Evolutionary conservation across 805 yeast genomes (phyloP), one percentile per base, ranked within the genome.

Genomic region (Cyberlindnera lachancei): DNA sequence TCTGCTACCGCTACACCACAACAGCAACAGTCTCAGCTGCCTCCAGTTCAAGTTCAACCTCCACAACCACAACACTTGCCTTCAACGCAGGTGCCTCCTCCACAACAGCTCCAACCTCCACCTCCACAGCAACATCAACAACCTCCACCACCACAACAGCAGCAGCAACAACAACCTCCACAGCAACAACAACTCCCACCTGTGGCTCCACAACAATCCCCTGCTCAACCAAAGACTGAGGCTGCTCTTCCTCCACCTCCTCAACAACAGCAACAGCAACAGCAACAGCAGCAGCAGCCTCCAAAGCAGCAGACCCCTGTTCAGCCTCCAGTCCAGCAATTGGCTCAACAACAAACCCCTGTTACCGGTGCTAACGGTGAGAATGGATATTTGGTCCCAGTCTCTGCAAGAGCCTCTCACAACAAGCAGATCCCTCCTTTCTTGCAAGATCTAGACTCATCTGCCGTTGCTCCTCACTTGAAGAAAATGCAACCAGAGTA

Each of bases 401-500:
- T 46, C 18, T 44, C 46, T 16, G 64, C 58, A 37, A 55, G 64
- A 35, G 61, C 68, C 13, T 40, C 53, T 12, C 87, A 79, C 54
- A 70, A 72, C 36, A 81, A 82, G 55, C 84, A 79, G 41, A 77
- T 80, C 38, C 94, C 94, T 10, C 84, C 83, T n/a, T 82, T 80
- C 50, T 68, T 82, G 52, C 61, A 75, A 25, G 94, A 84, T 52
- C 68, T 86, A 52, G 96, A 87, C 55, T 75, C 90, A 22, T 73
- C 75, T 41, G 68, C 74, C 40, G 86, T 87, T 15, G 74, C 82
- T 37, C 75, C 85, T 9, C 78, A 77, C 43, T 73, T 74, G 66
- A 86, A 82, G 58, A 87, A 86, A 56, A 83, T 82, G 52, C 80
- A 77, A 38, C 75, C 73, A 35, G 96, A 85, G 53, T 90, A 85